Evolutionary conservation across 1,284 basidiomycete species (phyloP).

Genomic region (Agaricales sp.): DNA sequence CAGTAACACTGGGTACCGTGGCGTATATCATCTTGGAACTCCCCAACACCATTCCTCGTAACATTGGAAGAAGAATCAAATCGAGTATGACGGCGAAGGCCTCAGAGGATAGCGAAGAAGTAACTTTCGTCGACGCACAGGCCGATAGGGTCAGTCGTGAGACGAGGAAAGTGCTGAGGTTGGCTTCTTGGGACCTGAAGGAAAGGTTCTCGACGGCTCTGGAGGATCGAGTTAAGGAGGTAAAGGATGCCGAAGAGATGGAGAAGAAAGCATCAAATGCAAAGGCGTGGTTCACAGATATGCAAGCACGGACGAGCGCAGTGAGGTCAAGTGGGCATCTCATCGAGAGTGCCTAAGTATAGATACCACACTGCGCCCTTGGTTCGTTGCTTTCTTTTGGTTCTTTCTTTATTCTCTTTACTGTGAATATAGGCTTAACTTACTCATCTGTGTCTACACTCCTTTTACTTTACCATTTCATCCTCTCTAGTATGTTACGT

Average conservation of each 20-base stretch:
- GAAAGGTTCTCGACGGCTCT: slow-evolving; percentile 79
- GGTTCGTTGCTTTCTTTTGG: background rate
- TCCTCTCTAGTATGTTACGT: background rate
- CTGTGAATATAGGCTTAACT: too few relatives aligned
- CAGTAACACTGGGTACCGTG: slow-evolving; percentile 64
- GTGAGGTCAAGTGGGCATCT: slow-evolving; percentile 35
- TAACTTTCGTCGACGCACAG: slow-evolving; percentile 62
- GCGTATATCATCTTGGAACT: slow-evolving; percentile 86
- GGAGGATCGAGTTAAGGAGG: slow-evolving; percentile 69
- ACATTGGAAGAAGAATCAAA: slow-evolving; percentile 74
- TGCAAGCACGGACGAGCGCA: slow-evolving; percentile 45
- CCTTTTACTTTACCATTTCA: background rate
- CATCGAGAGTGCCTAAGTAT: slow-evolving; percentile 12
- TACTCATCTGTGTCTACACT: background rate
- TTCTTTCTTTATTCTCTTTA: background rate
- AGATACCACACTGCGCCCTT: too few relatives aligned
- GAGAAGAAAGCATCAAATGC: slow-evolving; percentile 64
- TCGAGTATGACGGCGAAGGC: slow-evolving; percentile 38
- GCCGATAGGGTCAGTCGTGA: slow-evolving; percentile 71
- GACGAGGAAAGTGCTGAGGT: slow-evolving; percentile 87
- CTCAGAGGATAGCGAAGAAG: slow-evolving; percentile 23
- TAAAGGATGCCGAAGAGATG: slow-evolving; percentile 68
- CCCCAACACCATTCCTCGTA: slow-evolving; percentile 86
- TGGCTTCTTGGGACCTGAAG: slow-evolving; percentile 88
- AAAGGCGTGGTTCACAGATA: slow-evolving; percentile 60